Base-by-base conservation (phyloP, 2,329 filamentous ascomycete genomes). In the Claviceps humidiphila region DNA sequence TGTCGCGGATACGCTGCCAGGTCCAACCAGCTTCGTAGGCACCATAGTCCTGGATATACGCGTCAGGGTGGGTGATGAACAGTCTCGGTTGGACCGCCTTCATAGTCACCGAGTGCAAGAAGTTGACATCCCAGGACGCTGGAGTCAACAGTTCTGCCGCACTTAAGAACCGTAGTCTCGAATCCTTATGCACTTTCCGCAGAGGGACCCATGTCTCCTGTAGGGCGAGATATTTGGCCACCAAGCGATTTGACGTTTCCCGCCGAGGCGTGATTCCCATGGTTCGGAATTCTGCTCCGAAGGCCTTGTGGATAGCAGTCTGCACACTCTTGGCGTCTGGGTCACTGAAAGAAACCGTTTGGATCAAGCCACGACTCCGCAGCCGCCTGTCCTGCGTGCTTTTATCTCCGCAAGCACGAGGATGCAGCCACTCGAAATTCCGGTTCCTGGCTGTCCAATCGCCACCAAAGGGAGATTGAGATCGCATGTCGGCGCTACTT, bases 21-120 rank as follows among this genome's bases (percentile, higher is more conserved):
- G 79, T 82, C 84, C 84, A 89, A 5, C 74, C 73, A 9, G 70
- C 63, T 44, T 76, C 72, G 40, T 76, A 74, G 5, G 76, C 71
- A 37, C 73, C 67, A 14, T 69, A 64, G 55, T 81, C 77, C 61
- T 91, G 87, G 2, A 87, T 68, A 57, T 91, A 91, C 1, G 84
- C 83, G 58, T 85, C 81, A 3, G 82, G 78, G 54, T 87, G 84
- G 1, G 87, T 91, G 53, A 90, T 74, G 66, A 86, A 91, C 13
- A 91, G 74, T 8, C 86, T 76, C 55, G 82, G 81, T 56, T 77
- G 74, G 9, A 78, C 74, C 34, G 81, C 76, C 60, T 83, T 81
- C 86, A 90, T 90, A 60, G 87, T 77, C 40, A 89, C 78, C 47
- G 84, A 82, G 49, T 75, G 74, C 30, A 91, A 73, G 56, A 90